Conservation (phyloP, 768 basidiomycete genomes). For the Lyophyllum semitale region DNA sequence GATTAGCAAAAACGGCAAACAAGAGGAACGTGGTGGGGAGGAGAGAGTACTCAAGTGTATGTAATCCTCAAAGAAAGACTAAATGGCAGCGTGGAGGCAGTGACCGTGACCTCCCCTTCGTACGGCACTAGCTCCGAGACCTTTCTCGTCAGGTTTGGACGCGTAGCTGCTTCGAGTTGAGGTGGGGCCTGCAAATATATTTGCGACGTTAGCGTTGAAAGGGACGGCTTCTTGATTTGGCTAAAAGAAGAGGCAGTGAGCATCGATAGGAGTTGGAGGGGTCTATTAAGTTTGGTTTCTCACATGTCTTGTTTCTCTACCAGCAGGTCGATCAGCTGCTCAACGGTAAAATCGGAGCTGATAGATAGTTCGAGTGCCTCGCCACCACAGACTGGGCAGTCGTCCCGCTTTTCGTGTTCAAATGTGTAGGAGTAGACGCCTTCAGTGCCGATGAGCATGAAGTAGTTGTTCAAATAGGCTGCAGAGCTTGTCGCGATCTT, state of each 20-base stretch:
- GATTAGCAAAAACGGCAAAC: neutral
- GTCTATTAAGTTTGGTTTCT: conserved; percentile 26
- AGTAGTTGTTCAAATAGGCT: conserved; percentile 94
- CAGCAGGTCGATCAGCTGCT: conserved; percentile 85
- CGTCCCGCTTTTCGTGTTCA: conserved; percentile 86
- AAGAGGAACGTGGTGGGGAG: neutral
- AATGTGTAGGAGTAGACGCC: conserved; percentile 98
- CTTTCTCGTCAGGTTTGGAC: conserved; percentile 88
- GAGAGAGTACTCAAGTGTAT: conserved; percentile 36
- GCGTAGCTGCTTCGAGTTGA: conserved; percentile 84
- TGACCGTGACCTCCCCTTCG: conserved; percentile 84
- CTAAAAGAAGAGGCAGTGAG: conserved; percentile 39
- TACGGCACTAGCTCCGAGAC: conserved; percentile 78
- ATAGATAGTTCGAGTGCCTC: conserved; percentile 78
- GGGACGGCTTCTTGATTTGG: conserved; percentile 95
- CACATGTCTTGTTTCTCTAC: conserved; percentile 90
- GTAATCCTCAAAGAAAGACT: conserved; percentile 68
- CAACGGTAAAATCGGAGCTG: conserved; percentile 74
- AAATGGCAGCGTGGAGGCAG: conserved; percentile 88
- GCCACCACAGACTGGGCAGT: conserved; percentile 98
- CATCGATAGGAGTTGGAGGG: neutral
- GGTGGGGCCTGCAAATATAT: conserved; percentile 95
- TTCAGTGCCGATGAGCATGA: conserved; percentile 97
- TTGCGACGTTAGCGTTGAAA: conserved; percentile 73
- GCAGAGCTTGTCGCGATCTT: conserved; percentile 97